phyloP scores from a whole-genome alignment of 2,329 filamentous ascomycete genomes.

The Colletotrichum caudatum region DNA sequence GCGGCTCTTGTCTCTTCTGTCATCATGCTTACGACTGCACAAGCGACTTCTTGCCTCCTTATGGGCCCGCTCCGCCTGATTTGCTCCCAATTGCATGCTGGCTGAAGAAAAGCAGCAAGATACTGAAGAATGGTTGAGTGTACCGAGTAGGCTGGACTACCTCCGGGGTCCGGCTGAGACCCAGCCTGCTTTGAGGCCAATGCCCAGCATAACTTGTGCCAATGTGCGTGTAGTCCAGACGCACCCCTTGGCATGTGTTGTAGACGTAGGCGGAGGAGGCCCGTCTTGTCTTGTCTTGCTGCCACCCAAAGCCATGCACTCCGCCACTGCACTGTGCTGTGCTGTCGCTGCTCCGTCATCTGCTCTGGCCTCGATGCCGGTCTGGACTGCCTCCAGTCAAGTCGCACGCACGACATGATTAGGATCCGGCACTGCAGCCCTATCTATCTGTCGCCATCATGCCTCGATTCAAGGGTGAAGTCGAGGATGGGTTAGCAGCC shows the following conservation, averaged over 20 bases:
- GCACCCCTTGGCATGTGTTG: slow-evolving; percentile 23
- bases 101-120: neutral
- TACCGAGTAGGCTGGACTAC: neutral
- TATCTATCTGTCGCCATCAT: slow-evolving; percentile 27
- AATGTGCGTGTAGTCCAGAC: slow-evolving; percentile 12
- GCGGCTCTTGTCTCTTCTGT: slow-evolving; percentile 15
- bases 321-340: neutral
- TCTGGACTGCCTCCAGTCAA: neutral
- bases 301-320: neutral
- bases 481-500: slow-evolving; percentile 2
- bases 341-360: slow-evolving; percentile 10
- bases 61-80: slow-evolving; percentile 2
- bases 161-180: neutral
- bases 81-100: neutral
- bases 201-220: slow-evolving; percentile 5
- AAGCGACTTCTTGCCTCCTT: slow-evolving; percentile 3
- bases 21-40: slow-evolving; percentile 20
- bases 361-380: neutral
- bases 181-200: neutral
- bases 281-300: neutral
- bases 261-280: slow-evolving; percentile 1
- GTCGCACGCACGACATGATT: slow-evolving; percentile 27
- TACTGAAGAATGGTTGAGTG: neutral
- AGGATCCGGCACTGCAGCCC: slow-evolving; percentile 36
- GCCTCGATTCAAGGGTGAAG: neutral